Evolutionary conservation across 768 basidiomycete species (phyloP).

Genomic region (Boletales sp.): DNA sequence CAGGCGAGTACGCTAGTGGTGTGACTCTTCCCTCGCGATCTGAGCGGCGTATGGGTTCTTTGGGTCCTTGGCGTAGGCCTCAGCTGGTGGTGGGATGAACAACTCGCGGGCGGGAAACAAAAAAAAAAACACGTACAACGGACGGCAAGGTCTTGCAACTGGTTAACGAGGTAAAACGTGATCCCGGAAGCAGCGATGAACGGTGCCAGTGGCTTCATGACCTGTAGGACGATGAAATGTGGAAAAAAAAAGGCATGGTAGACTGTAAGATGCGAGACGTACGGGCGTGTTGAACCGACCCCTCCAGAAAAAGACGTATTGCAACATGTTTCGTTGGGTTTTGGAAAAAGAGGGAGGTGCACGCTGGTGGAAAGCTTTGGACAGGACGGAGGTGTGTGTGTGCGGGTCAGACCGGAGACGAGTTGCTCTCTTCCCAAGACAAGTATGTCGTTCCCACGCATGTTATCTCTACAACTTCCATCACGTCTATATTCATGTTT

Average conservation of each 20-base stretch:
- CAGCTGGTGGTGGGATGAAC: slow-evolving; percentile 40
- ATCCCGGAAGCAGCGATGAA: slow-evolving; percentile 66
- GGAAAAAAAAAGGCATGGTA: not conserved
- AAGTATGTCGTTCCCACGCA: slow-evolving; percentile 24
- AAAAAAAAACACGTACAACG: slow-evolving; percentile 52
- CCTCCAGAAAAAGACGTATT: slow-evolving; percentile 25
- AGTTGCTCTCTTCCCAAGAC: not conserved
- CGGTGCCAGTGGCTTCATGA: slow-evolving; percentile 74
- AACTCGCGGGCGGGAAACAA: not conserved
- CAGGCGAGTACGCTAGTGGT: slow-evolving; percentile 27
- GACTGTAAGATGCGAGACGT: slow-evolving; percentile 7
- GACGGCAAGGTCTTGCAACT: slow-evolving; percentile 65
- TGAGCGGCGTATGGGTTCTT: slow-evolving; percentile 81
- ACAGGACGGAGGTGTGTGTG: slow-evolving; percentile 1
- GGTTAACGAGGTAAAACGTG: slow-evolving; percentile 63
- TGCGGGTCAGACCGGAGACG: slow-evolving; percentile 23
- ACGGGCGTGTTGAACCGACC: slow-evolving; percentile 28
- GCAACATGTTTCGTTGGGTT: slow-evolving; percentile 15
- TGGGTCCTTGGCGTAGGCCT: slow-evolving; percentile 67
- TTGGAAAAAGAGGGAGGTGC: not conserved
- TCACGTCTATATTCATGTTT: not conserved
- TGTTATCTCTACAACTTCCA: slow-evolving; percentile 3
- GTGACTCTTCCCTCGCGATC: slow-evolving; percentile 64
- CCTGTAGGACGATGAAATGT: slow-evolving; percentile 35
- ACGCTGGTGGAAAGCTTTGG: not conserved